Evolutionary conservation across 345 rosid species (phyloP).

Genomic region (Eucalyptus marginata): DNA sequence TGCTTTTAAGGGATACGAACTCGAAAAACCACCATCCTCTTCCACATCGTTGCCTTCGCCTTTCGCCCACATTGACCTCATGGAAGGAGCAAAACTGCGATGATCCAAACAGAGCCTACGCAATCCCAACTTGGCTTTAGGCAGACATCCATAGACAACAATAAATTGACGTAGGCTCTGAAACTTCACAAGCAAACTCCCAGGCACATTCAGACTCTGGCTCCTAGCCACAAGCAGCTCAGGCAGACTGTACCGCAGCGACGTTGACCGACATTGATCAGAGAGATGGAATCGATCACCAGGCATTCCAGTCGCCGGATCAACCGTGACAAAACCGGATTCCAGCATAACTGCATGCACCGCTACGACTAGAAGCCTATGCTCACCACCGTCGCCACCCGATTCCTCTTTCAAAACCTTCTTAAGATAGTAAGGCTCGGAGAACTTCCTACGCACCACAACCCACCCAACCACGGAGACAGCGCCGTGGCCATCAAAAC

Average conservation of each 20-base stretch:
- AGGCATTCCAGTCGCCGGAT: slow-evolving; percentile 13
- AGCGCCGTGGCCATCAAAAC: neutral
- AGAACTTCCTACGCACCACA: slow-evolving; percentile 7
- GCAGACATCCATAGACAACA: slow-evolving; percentile 39
- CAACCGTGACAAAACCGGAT: slow-evolving; percentile 41
- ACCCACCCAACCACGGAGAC: neutral
- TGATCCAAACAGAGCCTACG: slow-evolving; percentile 28
- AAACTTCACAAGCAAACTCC: slow-evolving; percentile 30
- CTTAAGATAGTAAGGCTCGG: slow-evolving; percentile 51
- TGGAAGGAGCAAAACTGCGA: slow-evolving; percentile 19
- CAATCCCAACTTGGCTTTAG: slow-evolving; percentile 4
- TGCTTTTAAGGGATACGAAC: neutral
- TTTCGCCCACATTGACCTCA: slow-evolving; percentile 15
- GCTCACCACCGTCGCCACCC: slow-evolving; percentile 13
- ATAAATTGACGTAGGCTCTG: slow-evolving; percentile 31
- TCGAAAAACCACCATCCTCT: neutral
- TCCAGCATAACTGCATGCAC: slow-evolving; percentile 62
- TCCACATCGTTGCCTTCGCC: neutral
- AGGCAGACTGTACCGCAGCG: slow-evolving; percentile 44
- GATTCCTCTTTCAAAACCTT: slow-evolving; percentile 35
- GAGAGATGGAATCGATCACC: slow-evolving; percentile 27
- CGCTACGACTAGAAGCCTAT: slow-evolving; percentile 28
- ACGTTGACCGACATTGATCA: slow-evolving; percentile 2
- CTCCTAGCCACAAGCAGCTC: slow-evolving; percentile 14
- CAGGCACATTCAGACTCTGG: neutral